These are phyloP conservation scores for Echria macrotheca DNA, from an alignment of 495 filamentous ascomycete genomes.

Conservation along the genomic window DNA sequence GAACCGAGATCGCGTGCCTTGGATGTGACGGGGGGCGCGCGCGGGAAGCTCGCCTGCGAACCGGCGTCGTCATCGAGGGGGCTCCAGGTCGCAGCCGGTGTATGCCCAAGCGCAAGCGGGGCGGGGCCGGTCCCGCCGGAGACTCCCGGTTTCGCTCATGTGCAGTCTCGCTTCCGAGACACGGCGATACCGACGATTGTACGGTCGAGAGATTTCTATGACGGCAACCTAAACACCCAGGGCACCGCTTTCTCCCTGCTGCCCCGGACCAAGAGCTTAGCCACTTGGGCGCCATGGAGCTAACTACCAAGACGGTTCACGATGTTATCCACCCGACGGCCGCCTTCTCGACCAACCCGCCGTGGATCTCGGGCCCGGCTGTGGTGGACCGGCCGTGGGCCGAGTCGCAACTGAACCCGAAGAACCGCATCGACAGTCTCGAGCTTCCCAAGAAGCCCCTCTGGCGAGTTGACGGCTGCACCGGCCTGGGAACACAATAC, in stretches of 20 bases:
- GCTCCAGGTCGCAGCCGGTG: constrained; percentile 18
- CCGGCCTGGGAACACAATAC: constrained; percentile 44
- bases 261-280: too few species aligned
- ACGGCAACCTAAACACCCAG: neutral
- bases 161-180: too few species aligned
- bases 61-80: neutral
- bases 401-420: constrained; percentile 42
- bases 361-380: neutral
- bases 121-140: neutral
- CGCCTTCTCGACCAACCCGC: constrained; percentile 29
- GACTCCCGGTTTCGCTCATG: too few species aligned
- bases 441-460: constrained; percentile 33
- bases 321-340: constrained; percentile 47
- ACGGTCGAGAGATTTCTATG: too few species aligned
- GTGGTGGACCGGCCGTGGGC: constrained; percentile 22
- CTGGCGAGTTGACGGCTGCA: constrained; percentile 46
- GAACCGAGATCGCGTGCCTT: too few species aligned
- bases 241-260: neutral
- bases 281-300: constrained; percentile 37
- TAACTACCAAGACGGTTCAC: constrained; percentile 36
- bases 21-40: too few species aligned
- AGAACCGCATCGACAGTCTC: constrained; percentile 48
- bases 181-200: too few species aligned
- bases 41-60: neutral
- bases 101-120: neutral